Percentiles rank a stretch among this genome's conserved stretches.
These are phyloP conservation scores for Trebouxia sp. DNA, from an alignment of 139 green algal genomes.

Conservation along the genomic window DNA sequence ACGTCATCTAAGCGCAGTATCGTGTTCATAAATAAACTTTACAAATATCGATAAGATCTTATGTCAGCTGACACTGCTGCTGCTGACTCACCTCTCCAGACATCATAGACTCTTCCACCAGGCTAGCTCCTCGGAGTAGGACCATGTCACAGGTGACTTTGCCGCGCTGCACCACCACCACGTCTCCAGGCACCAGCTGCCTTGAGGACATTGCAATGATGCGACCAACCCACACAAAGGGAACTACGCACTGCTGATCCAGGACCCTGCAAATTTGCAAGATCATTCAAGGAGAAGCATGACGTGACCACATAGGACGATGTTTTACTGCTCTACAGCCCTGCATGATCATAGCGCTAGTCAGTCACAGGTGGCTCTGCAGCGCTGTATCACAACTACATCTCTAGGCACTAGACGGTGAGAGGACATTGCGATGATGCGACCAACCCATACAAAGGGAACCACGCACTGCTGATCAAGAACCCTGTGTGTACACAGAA, in stretches of 20 bases:
- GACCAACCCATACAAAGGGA: conserved; percentile 8
- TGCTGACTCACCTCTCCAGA: not conserved
- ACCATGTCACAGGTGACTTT: conserved; percentile 22
- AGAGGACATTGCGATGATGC: not conserved
- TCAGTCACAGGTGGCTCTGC: conserved; percentile 15
- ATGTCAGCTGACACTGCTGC: too few relatives aligned
- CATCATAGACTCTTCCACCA: conserved; percentile 16
- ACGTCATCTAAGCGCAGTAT: too few relatives aligned
- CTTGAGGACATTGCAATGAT: not conserved
- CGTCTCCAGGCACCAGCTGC: not conserved
- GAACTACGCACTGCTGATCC: conserved; percentile 18
- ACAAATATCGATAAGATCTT: too few relatives aligned
- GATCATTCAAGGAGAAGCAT: not conserved
- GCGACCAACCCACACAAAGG: conserved; percentile 6
- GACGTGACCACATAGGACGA: not conserved
- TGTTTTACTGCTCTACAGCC: not conserved
- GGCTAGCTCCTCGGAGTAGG: not conserved
- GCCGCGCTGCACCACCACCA: not conserved
- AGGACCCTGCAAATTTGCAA: not conserved
- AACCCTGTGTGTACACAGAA: too few relatives aligned
- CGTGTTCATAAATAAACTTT: too few relatives aligned
- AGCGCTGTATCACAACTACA: not conserved
- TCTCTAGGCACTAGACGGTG: not conserved
- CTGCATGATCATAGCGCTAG: not conserved
- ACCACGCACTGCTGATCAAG: conserved; percentile 20